phyloP scores from a whole-genome alignment of 2,329 filamentous ascomycete species.

The Coleophoma cylindrospora region DNA sequence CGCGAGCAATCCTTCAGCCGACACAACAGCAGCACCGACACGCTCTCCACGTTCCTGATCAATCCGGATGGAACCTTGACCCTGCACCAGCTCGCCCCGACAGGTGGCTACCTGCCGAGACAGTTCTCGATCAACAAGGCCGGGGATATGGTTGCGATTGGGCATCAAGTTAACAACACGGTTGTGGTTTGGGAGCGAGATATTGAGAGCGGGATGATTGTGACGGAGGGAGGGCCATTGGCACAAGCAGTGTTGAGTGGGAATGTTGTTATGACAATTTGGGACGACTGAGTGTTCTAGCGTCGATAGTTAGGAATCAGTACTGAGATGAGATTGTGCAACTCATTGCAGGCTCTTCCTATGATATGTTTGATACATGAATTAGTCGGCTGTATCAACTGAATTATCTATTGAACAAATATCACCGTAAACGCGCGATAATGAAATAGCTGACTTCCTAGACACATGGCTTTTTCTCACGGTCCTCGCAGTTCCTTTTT shows the following conservation, averaged over 20 bases:
- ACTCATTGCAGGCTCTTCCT: too few species aligned
- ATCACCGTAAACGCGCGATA: too few species aligned
- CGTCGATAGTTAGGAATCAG: too few species aligned
- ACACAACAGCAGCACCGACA: constrained; percentile 25
- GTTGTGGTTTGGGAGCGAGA: constrained; percentile 35
- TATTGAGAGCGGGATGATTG: constrained; percentile 31
- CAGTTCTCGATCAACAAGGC: constrained; percentile 37
- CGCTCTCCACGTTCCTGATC: constrained; percentile 33
- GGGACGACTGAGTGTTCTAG: neutral
- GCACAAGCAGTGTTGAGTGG: neutral
- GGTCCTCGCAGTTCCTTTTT: too few species aligned
- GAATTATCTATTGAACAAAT: too few species aligned
- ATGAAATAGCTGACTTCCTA: too few species aligned
- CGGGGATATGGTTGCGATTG: constrained; percentile 36
- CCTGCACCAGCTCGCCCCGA: constrained; percentile 34
- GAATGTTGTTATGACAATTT: neutral
- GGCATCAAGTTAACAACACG: constrained; percentile 31
- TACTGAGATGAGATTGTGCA: too few species aligned
- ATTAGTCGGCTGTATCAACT: too few species aligned
- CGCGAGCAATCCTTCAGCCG: constrained; percentile 7
- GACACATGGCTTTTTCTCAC: too few species aligned
- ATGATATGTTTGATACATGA: too few species aligned
- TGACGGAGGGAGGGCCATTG: constrained; percentile 5
- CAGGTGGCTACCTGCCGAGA: constrained; percentile 37
- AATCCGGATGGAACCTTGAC: constrained; percentile 29